phyloP scores from a whole-genome alignment of 495 filamentous ascomycete genomes.

The Aspergillus taichungensis region DNA sequence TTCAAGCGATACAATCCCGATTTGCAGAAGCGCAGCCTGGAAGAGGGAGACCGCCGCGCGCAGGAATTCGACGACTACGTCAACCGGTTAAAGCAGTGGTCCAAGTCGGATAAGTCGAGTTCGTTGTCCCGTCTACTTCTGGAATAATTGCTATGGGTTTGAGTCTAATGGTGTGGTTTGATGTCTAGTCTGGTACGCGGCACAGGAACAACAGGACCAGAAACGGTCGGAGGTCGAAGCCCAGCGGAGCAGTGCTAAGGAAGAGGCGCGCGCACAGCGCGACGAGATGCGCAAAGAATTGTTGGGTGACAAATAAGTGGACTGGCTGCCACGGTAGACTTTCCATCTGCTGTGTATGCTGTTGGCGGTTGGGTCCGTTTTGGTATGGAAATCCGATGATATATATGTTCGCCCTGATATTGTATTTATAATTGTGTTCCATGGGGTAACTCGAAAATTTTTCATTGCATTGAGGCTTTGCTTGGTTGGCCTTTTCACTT shows the following conservation, averaged over 20 bases:
- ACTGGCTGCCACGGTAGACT: too few relatives aligned
- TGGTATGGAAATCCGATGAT: too few relatives aligned
- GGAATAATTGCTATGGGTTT: background rate
- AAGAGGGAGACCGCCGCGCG: constrained; percentile 59
- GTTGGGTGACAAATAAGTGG: constrained; percentile 28
- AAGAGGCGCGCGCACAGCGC: constrained; percentile 43
- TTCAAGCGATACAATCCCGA: constrained; percentile 92
- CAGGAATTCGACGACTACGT: constrained; percentile 89
- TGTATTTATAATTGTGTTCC: too few relatives aligned
- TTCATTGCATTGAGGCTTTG: too few relatives aligned
- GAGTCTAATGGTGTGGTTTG: constrained; percentile 7
- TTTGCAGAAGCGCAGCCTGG: constrained; percentile 71
- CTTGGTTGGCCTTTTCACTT: too few relatives aligned
- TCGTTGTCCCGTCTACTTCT: constrained; percentile 13
- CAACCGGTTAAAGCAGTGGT: constrained; percentile 71
- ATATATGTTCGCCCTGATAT: too few relatives aligned
- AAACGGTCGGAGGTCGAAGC: constrained; percentile 27
- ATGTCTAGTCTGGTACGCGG: constrained; percentile 63
- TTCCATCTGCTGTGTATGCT: too few relatives aligned
- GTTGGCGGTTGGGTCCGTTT: too few relatives aligned
- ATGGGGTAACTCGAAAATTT: too few relatives aligned
- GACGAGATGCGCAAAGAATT: constrained; percentile 48
- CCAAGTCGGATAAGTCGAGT: constrained; percentile 85
- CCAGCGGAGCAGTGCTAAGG: constrained; percentile 43
- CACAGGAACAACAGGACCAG: constrained; percentile 53